Evolutionary conservation across 2,329 filamentous ascomycete species (phyloP).

Genomic region (Rutstroemia sp.): DNA sequence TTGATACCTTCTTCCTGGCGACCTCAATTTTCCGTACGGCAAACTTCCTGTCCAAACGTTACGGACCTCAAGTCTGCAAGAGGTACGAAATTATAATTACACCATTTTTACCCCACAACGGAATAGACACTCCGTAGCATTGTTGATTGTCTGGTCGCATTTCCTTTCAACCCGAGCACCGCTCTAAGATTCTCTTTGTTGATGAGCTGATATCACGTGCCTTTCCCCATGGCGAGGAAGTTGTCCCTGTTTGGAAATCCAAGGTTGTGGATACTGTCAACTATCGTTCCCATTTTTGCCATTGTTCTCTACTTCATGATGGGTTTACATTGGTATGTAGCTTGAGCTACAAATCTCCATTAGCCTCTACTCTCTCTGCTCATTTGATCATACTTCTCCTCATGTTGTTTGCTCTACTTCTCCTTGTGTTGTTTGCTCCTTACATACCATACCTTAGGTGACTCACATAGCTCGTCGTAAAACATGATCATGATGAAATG

Average conservation of each 20-base stretch:
- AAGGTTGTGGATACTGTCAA: background rate
- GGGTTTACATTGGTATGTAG: background rate
- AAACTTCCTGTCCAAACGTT: background rate
- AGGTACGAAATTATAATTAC: background rate
- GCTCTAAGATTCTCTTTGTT: background rate
- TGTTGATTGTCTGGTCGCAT: no score
- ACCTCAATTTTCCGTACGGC: slow-evolving; percentile 2
- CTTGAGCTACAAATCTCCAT: no score
- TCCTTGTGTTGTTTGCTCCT: no score
- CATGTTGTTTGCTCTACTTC: no score
- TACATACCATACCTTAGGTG: no score
- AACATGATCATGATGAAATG: no score
- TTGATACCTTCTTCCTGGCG: slow-evolving; percentile 3
- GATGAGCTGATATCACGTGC: no score
- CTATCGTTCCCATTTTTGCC: background rate
- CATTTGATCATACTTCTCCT: no score
- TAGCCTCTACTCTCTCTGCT: no score
- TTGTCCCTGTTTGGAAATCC: background rate
- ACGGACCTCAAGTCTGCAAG: background rate
- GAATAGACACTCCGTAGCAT: background rate
- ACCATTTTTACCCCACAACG: background rate
- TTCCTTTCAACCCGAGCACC: background rate
- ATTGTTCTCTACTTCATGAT: background rate
- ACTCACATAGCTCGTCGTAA: no score
- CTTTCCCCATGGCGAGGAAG: slow-evolving; percentile 14